These are phyloP conservation scores for Penicillium waksmanii DNA, from an alignment of 495 filamentous ascomycete genomes.

Conservation along the genomic window DNA sequence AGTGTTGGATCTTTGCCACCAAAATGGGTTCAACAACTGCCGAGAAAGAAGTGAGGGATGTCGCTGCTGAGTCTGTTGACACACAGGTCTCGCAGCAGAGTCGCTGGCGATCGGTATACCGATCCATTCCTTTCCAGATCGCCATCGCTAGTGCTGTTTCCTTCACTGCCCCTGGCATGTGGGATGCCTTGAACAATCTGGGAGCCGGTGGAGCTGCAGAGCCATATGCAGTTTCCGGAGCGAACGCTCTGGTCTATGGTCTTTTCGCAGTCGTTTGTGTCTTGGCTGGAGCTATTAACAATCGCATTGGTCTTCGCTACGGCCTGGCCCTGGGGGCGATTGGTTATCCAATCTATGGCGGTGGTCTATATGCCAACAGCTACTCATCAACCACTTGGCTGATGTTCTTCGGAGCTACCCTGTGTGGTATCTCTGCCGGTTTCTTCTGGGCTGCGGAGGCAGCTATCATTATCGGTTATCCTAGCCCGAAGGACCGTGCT, in stretches of 20 bases:
- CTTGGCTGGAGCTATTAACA: constrained; percentile 39
- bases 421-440: constrained; percentile 66
- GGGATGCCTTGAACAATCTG: constrained; percentile 41
- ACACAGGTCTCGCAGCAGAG: not conserved
- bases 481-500: constrained; percentile 61
- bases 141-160: constrained; percentile 38
- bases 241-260: constrained; percentile 38
- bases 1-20: not conserved
- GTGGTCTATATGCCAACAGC: constrained; percentile 68
- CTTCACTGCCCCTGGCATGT: constrained; percentile 41
- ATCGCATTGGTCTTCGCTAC: constrained; percentile 62
- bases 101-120: constrained; percentile 9
- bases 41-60: constrained; percentile 2
- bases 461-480: constrained; percentile 67
- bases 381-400: constrained; percentile 65
- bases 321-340: constrained; percentile 61
- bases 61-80: not conserved
- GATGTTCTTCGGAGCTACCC: constrained; percentile 62
- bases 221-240: constrained; percentile 38
- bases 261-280: constrained; percentile 39
- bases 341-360: constrained; percentile 46
- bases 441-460: constrained; percentile 71
- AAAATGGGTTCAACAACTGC: constrained; percentile 1
- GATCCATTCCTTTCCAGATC: constrained; percentile 37
- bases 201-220: constrained; percentile 39